A percentile compares a stretch with the other conserved stretches of the same genome.
These are phyloP conservation scores for Rhizopogon rudus DNA, from an alignment of 768 basidiomycete species.

Conservation along the genomic window DNA sequence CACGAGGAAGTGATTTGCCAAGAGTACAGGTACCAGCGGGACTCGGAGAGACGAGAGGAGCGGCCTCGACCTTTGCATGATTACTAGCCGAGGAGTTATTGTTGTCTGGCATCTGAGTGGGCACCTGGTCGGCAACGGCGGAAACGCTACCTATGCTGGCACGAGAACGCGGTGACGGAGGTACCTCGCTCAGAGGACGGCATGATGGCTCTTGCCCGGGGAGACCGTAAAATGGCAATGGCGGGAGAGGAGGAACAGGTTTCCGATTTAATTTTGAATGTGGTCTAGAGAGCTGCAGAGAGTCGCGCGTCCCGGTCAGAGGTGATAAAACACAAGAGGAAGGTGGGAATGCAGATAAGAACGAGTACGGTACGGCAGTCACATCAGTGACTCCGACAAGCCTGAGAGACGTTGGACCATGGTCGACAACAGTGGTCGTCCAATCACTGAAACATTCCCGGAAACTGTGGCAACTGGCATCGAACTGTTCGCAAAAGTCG, in stretches of 20 bases:
- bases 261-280: slow-evolving; percentile 10
- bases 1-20: background rate
- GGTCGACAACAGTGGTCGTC: background rate
- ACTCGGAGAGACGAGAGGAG: background rate
- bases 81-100: background rate
- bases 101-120: background rate
- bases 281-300: slow-evolving; percentile 20
- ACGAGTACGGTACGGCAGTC: slow-evolving; percentile 14
- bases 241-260: slow-evolving; percentile 16
- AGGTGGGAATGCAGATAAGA: slow-evolving; percentile 20
- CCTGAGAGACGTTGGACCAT: slow-evolving; percentile 16
- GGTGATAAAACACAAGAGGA: slow-evolving; percentile 13
- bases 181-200: background rate
- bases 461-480: background rate
- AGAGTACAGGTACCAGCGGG: background rate
- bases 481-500: slow-evolving; percentile 6
- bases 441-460: background rate
- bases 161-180: background rate
- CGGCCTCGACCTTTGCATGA: background rate
- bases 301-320: slow-evolving; percentile 20
- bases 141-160: slow-evolving; percentile 5
- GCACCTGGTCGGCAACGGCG: background rate
- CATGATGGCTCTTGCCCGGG: background rate
- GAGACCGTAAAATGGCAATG: slow-evolving; percentile 13
- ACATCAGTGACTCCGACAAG: slow-evolving; percentile 14